Base-by-base conservation (phyloP, 345 rosid species). In the Durio zibethinus region DNA sequence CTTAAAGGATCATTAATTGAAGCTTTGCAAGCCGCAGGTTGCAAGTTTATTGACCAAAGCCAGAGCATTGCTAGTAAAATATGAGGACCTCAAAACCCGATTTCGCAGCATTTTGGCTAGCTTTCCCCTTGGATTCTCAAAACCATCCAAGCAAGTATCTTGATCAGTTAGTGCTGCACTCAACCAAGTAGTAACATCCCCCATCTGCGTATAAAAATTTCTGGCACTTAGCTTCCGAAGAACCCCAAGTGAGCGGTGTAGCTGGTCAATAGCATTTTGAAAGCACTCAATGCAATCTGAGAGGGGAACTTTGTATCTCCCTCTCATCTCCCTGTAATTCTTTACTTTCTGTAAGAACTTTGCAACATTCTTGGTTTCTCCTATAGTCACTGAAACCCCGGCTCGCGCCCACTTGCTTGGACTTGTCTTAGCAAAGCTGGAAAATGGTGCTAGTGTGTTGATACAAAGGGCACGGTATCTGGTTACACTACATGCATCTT, bases 381-480 rank as follows among this genome's bases (percentile, higher is more conserved):
- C 62, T 45, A 92, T 71, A 0, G 94, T 85, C 14, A 96, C 97
- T 2, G 98, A 90, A 18, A 93, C 97, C 25, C 93, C 97, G 0
- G 91, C 98, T 33, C 97, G 83, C 0, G 99, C 93, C 98, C 98
- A 96, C 79, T 18, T 87, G 86, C 88, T 86, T 0, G 93, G 93
- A 78, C 90, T 93, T 47, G 68, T 85, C 80, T 80, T 86, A 15
- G 98, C 98, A 0, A 52, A 38, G 52, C 61, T 80, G 11, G 98
- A 89, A 83, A 92, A 93, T 9, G 93, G 84, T 4, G 92, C 71
- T 0, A 96, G 85, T 21, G 97, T 84, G 50, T 42, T 81, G 72
- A 92, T 62, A 79, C 99, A 93, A 12, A 95, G 80, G 56, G 84
- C 69, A 9, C 76, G 90, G 80, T 93, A 95, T 18, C 23, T 87